A percentile compares a stretch with the other conserved stretches of the same genome.
Evolutionary conservation across 2,329 filamentous ascomycete species (phyloP).

Genomic region (Fusarium musae): DNA sequence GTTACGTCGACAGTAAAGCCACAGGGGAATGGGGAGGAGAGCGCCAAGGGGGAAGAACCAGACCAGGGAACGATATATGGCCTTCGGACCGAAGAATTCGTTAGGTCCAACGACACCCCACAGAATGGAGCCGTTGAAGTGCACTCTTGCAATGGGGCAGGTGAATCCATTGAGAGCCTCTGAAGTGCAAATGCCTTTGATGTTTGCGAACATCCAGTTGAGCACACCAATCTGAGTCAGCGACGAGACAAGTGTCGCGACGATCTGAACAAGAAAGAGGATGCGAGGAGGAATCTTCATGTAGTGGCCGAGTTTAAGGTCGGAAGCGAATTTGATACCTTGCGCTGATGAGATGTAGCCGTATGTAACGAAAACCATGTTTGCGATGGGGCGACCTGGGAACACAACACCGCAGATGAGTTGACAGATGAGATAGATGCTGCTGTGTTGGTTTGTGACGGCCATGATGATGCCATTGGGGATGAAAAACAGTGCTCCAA

Average conservation of each 20-base stretch:
- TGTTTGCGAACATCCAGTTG: conserved; percentile 89
- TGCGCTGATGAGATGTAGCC: conserved; percentile 90
- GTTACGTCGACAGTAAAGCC: conserved; percentile 72
- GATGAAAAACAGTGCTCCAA: conserved; percentile 85
- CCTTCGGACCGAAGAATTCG: conserved; percentile 82
- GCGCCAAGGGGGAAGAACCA: conserved; percentile 86
- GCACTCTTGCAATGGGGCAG: conserved; percentile 86
- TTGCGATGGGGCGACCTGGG: conserved; percentile 85
- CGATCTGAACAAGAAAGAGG: conserved; percentile 81
- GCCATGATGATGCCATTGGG: conserved; percentile 94
- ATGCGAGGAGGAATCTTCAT: conserved; percentile 88
- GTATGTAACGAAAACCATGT: conserved; percentile 94
- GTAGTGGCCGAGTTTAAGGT: conserved; percentile 88
- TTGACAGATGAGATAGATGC: conserved; percentile 87
- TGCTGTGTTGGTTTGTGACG: conserved; percentile 89
- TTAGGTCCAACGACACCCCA: conserved; percentile 88
- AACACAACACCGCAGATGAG: conserved; percentile 85
- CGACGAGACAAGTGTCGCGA: conserved; percentile 79
- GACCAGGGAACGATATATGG: conserved; percentile 79
- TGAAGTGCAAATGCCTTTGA: conserved; percentile 80
- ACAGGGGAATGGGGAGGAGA: conserved; percentile 77
- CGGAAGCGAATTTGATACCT: conserved; percentile 88
- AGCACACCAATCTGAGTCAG: conserved; percentile 85
- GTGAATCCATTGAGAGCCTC: conserved; percentile 88
- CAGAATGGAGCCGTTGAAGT: conserved; percentile 90